Evolutionary conservation across 2,329 filamentous ascomycete genomes (phyloP).

Genomic region (Purpureocillium lavendulum): DNA sequence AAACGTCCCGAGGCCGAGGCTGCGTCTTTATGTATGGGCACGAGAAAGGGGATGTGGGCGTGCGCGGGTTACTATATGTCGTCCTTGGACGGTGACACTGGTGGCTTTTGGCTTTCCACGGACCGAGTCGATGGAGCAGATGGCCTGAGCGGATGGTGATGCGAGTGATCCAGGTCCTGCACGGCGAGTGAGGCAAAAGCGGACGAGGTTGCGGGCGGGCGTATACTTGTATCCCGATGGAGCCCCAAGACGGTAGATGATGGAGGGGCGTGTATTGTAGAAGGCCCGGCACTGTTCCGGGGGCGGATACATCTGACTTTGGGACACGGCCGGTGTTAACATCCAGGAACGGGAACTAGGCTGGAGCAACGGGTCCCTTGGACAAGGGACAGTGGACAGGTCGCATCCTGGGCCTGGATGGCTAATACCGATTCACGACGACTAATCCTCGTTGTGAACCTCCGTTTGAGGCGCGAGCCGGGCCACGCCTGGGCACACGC

Average conservation of each 20-base stretch:
- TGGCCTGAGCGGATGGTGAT: slow-evolving; percentile 3
- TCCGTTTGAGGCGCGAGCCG: not conserved
- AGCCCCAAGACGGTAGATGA: slow-evolving; percentile 34
- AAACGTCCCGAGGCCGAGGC: not conserved
- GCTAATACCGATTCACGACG: slow-evolving; percentile 7
- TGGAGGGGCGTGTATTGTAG: slow-evolving; percentile 40
- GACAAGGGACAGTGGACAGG: not conserved
- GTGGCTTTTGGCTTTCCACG: slow-evolving; percentile 5
- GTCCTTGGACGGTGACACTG: not conserved
- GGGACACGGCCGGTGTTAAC: slow-evolving; percentile 25
- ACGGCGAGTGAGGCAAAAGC: slow-evolving; percentile 6
- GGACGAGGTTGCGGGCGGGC: slow-evolving; percentile 31
- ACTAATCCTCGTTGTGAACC: not conserved
- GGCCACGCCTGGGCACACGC: not conserved
- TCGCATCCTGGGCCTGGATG: slow-evolving; percentile 6
- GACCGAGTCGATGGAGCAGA: not conserved
- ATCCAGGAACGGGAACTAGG: slow-evolving; percentile 29
- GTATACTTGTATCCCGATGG: slow-evolving; percentile 36
- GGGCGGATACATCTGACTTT: slow-evolving; percentile 26
- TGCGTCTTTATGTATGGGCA: not conserved
- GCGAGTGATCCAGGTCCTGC: slow-evolving; percentile 1
- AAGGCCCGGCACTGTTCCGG: slow-evolving; percentile 40
- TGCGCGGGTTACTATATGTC: not conserved
- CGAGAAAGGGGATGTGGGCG: not conserved
- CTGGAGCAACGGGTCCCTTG: slow-evolving; percentile 10